These are phyloP conservation scores for Yarrowia porcina DNA, from an alignment of 805 yeast genomes.

Conservation along the genomic window DNA sequence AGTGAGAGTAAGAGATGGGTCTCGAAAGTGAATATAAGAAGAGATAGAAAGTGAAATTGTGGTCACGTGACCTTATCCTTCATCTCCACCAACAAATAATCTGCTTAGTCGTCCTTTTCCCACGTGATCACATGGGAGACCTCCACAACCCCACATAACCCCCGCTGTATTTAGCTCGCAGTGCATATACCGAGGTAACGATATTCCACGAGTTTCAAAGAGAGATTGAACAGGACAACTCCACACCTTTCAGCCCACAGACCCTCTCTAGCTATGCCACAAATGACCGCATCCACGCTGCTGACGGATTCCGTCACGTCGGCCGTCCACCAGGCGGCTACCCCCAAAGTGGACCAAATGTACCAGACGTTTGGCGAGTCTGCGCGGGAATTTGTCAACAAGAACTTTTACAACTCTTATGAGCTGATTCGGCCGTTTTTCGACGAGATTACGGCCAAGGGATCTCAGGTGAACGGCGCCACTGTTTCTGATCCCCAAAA, in stretches of 20 bases:
- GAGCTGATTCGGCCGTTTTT: constrained; percentile 24
- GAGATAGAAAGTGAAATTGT: too few species aligned
- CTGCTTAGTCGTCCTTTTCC: background rate
- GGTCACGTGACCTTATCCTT: background rate
- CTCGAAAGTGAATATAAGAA: too few species aligned
- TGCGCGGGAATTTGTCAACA: constrained; percentile 26
- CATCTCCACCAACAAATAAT: background rate
- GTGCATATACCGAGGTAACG: constrained; percentile 8
- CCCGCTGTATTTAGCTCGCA: background rate
- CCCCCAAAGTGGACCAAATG: constrained; percentile 1
- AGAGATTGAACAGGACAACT: too few species aligned
- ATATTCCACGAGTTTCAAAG: background rate
- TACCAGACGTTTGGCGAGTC: constrained; percentile 23
- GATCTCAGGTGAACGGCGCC: background rate
- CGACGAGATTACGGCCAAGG: constrained; percentile 9
- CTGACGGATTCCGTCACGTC: constrained; percentile 4
- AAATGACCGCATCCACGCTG: background rate
- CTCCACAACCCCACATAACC: constrained; percentile 5
- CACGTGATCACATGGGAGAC: background rate
- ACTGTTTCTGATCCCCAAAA: background rate
- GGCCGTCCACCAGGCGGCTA: background rate
- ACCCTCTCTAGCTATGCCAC: background rate
- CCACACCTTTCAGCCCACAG: background rate
- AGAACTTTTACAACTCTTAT: constrained; percentile 20
- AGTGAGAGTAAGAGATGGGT: too few species aligned